Evolutionary conservation across 345 rosid genomes (phyloP).

Genomic region (Salix dunnii): DNA sequence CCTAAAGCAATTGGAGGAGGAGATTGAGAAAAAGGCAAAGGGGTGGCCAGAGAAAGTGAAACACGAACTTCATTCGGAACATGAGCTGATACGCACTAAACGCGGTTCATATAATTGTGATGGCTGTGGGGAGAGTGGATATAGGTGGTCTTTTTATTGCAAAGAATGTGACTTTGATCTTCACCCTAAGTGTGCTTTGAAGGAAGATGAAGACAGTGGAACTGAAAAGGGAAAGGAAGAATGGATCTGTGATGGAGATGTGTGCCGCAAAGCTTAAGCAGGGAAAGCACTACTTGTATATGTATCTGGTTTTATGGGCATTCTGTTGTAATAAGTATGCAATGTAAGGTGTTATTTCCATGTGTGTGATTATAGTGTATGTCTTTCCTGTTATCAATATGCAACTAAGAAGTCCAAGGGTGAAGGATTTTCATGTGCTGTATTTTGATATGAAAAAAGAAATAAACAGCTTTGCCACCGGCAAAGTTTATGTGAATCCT

Average conservation of each 20-base stretch:
- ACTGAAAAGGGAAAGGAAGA: background rate
- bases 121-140: conserved; percentile 4
- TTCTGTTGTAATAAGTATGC: background rate
- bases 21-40: background rate
- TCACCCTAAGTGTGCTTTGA: conserved; percentile 21
- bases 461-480: background rate
- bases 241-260: background rate
- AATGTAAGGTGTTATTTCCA: background rate
- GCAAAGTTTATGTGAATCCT: background rate
- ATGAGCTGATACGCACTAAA: conserved; percentile 1
- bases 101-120: background rate
- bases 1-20: conserved; percentile 41
- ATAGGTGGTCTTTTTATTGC: conserved; percentile 8
- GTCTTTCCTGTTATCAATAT: background rate
- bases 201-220: background rate
- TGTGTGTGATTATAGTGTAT: background rate
- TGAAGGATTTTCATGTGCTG: background rate
- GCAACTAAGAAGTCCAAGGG: too few species aligned
- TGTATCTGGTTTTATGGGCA: background rate
- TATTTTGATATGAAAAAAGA: too few species aligned
- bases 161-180: conserved; percentile 17
- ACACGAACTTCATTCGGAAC: conserved; percentile 9
- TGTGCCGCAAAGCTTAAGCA: conserved; percentile 7
- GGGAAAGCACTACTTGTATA: too few species aligned
- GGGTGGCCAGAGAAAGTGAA: conserved; percentile 19